Evolutionary conservation across 495 filamentous ascomycete species (phyloP), one percentile per base, ranked within the genome.

Genomic region (Talaromyces ruber): DNA sequence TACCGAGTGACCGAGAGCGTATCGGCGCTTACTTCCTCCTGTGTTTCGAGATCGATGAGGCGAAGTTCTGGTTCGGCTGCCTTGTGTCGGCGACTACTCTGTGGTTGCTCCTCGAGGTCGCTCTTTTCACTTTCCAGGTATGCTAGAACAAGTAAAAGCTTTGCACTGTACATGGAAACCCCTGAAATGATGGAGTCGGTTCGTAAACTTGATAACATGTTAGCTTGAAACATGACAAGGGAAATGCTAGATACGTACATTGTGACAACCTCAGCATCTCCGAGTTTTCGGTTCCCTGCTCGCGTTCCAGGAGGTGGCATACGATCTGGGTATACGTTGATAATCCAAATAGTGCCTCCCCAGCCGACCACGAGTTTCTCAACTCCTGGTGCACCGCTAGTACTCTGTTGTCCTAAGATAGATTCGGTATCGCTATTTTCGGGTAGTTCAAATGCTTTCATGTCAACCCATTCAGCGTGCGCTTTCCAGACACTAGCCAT

Each of bases 151-250:
- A 95, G 82, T 73, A 98, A 80, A 58, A 96, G 79, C 66, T 84
- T 92, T 66, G 93, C 92, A 71, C 90, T 96, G 87, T 97, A 98
- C 76, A 98, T 81, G 64, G 94, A 92, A 70, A 98, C 88, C 70
- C 95, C 94, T 72, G 93, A 96, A 80, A 98, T 89, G 65, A 93
- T 90, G 76, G 95, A 97, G 78, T 98, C 94, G 66, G 93, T 93
- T 67, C 90, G 88, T 75, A 98, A 82, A 77, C 91, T 96, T 63
- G 7, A 47, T 7, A 54, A 28, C n/a, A 8, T 25, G 53, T 66
- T 45, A 74, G 68, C 24, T 61, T 24, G 24, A 60, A 34, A 37
- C n/a, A n/a, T 6, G 39, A 51, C 56, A 24, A 18, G 28, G 22
- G 3, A 57, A 18, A 57, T 62, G 26, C 2, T n/a, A 45, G 11